These are phyloP conservation scores for Trypanosoma boissoni DNA, from an alignment of 208 protist species.

Conservation along the genomic window DNA sequence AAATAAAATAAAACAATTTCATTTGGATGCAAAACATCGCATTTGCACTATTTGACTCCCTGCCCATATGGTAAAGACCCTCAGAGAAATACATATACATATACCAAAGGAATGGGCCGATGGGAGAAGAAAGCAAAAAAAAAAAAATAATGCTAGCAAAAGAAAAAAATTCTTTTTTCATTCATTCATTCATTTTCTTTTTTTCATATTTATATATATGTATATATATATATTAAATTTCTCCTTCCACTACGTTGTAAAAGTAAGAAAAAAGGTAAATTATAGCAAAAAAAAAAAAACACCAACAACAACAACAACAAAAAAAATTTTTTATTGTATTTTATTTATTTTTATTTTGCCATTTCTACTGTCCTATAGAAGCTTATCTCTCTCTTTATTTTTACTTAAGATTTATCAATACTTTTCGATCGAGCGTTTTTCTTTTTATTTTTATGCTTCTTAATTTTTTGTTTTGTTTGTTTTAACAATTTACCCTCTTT, in stretches of 20 bases:
- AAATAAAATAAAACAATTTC: too few species aligned
- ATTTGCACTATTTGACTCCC: not conserved
- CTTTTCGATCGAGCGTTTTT: not conserved
- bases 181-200: slow-evolving; percentile 22
- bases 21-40: too few species aligned
- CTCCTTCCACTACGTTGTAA: too few species aligned
- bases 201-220: slow-evolving; percentile 18
- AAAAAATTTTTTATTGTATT: slow-evolving; percentile 3
- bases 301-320: not conserved
- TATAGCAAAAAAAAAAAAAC: not conserved
- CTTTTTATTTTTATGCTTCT: not conserved
- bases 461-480: slow-evolving; percentile 5
- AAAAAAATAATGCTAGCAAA: not conserved
- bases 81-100: not conserved
- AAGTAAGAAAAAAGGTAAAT: not conserved
- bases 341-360: slow-evolving; percentile 15
- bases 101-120: not conserved
- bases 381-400: slow-evolving; percentile 8
- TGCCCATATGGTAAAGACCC: not conserved
- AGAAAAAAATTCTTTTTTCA: slow-evolving; percentile 5
- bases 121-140: not conserved
- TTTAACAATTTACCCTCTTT: too few species aligned
- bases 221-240: slow-evolving; percentile 13
- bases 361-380: not conserved
- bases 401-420: not conserved